Evolutionary conservation across 2,329 filamentous ascomycete species (phyloP).

Genomic region (Colletotrichum ledebouriae): DNA sequence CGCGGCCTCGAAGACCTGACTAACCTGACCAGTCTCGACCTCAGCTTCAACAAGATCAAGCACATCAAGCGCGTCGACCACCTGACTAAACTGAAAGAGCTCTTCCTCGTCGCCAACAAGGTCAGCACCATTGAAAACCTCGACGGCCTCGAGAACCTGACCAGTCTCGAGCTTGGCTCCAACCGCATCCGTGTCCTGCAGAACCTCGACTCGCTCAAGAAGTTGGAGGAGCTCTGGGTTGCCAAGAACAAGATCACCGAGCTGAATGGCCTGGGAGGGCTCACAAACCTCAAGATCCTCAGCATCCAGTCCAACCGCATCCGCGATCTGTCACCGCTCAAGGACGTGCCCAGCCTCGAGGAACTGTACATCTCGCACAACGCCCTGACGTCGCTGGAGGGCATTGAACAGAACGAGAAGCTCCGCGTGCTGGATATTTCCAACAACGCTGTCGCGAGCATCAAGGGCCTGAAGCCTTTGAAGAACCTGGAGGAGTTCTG

Average conservation of each 20-base stretch:
- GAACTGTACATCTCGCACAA: slow-evolving; percentile 98
- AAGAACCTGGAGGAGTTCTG: slow-evolving; percentile 88
- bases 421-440: slow-evolving; percentile 89
- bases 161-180: slow-evolving; percentile 89
- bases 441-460: slow-evolving; percentile 83
- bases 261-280: slow-evolving; percentile 79
- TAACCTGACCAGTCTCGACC: slow-evolving; percentile 83
- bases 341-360: slow-evolving; percentile 81
- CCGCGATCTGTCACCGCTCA: slow-evolving; percentile 80
- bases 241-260: slow-evolving; percentile 97
- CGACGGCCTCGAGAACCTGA: slow-evolving; percentile 79
- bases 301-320: slow-evolving; percentile 97
- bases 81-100: slow-evolving; percentile 81
- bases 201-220: slow-evolving; percentile 82
- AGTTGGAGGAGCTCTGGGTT: slow-evolving; percentile 90
- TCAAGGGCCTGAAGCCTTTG: slow-evolving; percentile 79
- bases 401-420: slow-evolving; percentile 75
- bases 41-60: slow-evolving; percentile 99
- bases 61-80: slow-evolving; percentile 92
- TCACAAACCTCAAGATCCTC: slow-evolving; percentile 86
- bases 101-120: slow-evolving; percentile 96
- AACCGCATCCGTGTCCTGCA: slow-evolving; percentile 92
- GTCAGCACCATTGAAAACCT: slow-evolving; percentile 89
- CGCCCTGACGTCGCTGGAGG: slow-evolving; percentile 81
- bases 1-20: slow-evolving; percentile 84